These are phyloP conservation scores for Phyllosticta citriasiana DNA, from an alignment of 2,329 filamentous ascomycete species.

Conservation along the genomic window DNA sequence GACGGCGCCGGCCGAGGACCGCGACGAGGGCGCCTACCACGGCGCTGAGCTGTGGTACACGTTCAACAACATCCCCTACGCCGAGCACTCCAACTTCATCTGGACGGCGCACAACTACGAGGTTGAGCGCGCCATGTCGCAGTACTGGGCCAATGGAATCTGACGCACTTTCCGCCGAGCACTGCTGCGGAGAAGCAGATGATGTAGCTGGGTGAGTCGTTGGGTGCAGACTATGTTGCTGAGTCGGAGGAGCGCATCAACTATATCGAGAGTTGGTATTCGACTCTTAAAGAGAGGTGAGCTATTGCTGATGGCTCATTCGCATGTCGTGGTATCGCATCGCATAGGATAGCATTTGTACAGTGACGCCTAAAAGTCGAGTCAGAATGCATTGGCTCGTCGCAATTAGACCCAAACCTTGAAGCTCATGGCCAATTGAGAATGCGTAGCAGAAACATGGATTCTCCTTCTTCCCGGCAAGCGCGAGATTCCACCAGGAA, in stretches of 20 bases:
- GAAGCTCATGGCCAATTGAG: no score
- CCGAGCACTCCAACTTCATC: slow-evolving; percentile 9
- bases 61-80: slow-evolving; percentile 26
- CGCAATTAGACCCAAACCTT: no score
- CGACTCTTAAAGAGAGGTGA: slow-evolving; percentile 1
- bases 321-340: background rate
- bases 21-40: slow-evolving; percentile 27
- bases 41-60: slow-evolving; percentile 31
- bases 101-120: slow-evolving; percentile 23
- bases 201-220: slow-evolving; percentile 4
- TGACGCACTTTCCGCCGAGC: background rate
- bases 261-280: slow-evolving; percentile 1
- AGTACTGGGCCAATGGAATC: slow-evolving; percentile 3
- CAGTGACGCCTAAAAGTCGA: no score
- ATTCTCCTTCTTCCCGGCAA: no score
- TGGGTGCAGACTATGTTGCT: background rate
- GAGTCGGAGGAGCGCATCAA: background rate
- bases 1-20: slow-evolving; percentile 26
- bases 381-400: no score
- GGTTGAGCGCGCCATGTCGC: slow-evolving; percentile 11
- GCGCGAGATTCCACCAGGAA: no score
- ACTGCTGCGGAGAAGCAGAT: background rate
- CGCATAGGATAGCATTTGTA: no score
- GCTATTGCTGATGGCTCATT: background rate
- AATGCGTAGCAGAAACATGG: no score